phyloP scores from a whole-genome alignment of 179 eudicot species.

The Silene noctiflora region DNA sequence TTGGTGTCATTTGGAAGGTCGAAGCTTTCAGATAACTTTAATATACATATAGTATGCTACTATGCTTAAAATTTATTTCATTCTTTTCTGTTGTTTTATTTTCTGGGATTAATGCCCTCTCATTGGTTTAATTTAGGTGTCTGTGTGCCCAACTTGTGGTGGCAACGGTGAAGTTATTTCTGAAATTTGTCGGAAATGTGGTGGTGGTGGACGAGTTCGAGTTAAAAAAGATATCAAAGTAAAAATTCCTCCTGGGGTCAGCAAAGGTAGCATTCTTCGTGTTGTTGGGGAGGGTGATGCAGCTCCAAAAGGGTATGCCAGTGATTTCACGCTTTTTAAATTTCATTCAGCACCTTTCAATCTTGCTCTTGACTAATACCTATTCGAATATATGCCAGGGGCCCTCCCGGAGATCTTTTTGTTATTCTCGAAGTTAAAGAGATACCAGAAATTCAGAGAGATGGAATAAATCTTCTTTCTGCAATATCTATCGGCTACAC shows the following conservation, averaged over 20 bases:
- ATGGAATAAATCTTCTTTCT: constrained; percentile 85
- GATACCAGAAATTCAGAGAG: constrained; percentile 94
- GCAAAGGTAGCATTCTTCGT: constrained; percentile 90
- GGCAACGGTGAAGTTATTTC: constrained; percentile 93
- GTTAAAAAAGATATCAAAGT: constrained; percentile 88
- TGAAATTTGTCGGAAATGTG: constrained; percentile 82
- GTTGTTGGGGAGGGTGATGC: constrained; percentile 99
- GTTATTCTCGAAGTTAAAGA: constrained; percentile 89
- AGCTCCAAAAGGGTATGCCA: constrained; percentile 84
- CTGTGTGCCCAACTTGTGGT: constrained; percentile 93
- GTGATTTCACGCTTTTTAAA: not conserved
- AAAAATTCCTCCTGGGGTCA: constrained; percentile 97
- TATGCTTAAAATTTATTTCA: not conserved
- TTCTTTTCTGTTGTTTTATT: not conserved
- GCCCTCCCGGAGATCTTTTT: constrained; percentile 93
- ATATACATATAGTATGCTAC: not conserved
- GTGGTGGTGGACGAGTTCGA: constrained; percentile 85
- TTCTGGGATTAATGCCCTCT: not conserved
- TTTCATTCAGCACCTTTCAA: not conserved
- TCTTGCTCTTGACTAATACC: constrained; percentile 11
- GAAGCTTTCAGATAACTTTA: not conserved
- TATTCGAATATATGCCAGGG: constrained; percentile 43
- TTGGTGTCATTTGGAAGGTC: not conserved
- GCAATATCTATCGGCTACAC: constrained; percentile 68
- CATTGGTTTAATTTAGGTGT: constrained; percentile 46